These are phyloP conservation scores for Trichoderma atrobrunneum DNA, from an alignment of 2,329 filamentous ascomycete species.

Conservation along the genomic window DNA sequence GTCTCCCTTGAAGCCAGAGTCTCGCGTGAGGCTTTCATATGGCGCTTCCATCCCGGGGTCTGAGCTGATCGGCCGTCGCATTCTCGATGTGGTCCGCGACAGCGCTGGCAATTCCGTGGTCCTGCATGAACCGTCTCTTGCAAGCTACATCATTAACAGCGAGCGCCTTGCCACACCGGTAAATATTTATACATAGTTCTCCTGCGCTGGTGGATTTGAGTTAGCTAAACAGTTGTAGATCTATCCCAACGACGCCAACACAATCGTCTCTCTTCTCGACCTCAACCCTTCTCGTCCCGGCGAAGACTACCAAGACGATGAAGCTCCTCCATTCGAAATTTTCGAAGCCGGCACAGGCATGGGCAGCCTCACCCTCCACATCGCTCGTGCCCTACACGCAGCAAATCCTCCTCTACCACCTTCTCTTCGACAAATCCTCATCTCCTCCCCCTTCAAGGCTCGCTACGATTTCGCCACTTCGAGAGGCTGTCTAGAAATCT, in stretches of 20 bases:
- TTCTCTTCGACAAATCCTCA: constrained; percentile 35
- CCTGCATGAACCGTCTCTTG: constrained; percentile 64
- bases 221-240: constrained; percentile 27
- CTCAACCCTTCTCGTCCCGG: constrained; percentile 56
- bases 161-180: constrained; percentile 70
- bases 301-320: constrained; percentile 32
- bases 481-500: constrained; percentile 28
- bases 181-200: neutral
- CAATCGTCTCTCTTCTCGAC: constrained; percentile 75
- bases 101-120: constrained; percentile 50
- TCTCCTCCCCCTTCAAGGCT: constrained; percentile 26
- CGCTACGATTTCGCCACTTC: constrained; percentile 17
- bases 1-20: constrained; percentile 33
- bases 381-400: constrained; percentile 72
- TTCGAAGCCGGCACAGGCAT: constrained; percentile 86
- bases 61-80: constrained; percentile 61
- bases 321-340: constrained; percentile 59
- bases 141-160: constrained; percentile 68
- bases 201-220: neutral
- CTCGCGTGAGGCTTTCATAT: constrained; percentile 39
- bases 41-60: constrained; percentile 47
- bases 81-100: constrained; percentile 58
- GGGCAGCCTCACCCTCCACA: constrained; percentile 71
- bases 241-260: constrained; percentile 71
- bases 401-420: constrained; percentile 58